Evolutionary conservation across 768 basidiomycete species (phyloP), one percentile per base, ranked within the genome.

Genomic region (Termitomyces sp.): DNA sequence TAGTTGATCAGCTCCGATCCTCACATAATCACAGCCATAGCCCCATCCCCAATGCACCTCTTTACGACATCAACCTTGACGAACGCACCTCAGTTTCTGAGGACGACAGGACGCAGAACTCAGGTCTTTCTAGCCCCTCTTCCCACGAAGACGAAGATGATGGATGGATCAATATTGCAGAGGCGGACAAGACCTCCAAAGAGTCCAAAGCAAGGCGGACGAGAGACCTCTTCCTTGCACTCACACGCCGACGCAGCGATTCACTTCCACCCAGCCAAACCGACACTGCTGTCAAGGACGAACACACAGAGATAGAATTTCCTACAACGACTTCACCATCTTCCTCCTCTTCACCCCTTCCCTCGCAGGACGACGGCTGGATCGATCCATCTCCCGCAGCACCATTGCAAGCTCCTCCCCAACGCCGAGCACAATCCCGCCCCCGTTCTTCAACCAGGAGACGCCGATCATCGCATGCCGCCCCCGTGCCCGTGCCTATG

Each of bases 1-100:
- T 87, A 46, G 82, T 87, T 36, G 85, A 87, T 63, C 77, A 78
- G 40, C 69, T 86, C 45, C 79, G 83, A 57, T 82, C 78, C 7
- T 64, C 63, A 17, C 62, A 63, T 36, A 61, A 64, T 48, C 61
- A 65, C 14, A 75, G 72, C 60, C 75, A 72, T 40, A 75, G 68
- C 37, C 64, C 68, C 11, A 63, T 69, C 59, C 73, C 78, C 4
- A 77, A 74, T 61, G 71, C 77, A 4, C 70, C 72, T 10, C 66
- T 70, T 37, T 69, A 74, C 37, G 71, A 76, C 45, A 45, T 71
- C 11, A 67, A 60, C 14, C 63, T 75, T 43, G 71, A 73, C 38
- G 75, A 76, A 20, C 75, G 76, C 48, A 66, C 71, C 7, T 72
- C 73, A 43, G 71, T 75, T n/a, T 78, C 78, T 12, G 79, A 81